phyloP scores from a whole-genome alignment of 1,284 basidiomycete genomes.

The Cystobasidium sp. region DNA sequence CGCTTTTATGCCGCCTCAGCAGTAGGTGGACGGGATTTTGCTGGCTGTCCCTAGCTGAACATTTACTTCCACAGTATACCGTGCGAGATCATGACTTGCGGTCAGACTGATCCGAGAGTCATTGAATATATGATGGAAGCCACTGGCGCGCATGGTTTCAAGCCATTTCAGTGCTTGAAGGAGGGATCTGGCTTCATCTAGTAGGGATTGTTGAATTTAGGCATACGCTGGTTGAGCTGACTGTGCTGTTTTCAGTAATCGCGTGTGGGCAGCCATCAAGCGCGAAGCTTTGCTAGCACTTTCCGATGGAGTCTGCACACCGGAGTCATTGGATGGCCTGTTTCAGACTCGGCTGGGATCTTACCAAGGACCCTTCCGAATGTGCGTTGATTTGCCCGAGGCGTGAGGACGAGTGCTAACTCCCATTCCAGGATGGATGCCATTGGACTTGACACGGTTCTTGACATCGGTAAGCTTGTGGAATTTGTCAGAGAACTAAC shows the following conservation, averaged over 20 bases:
- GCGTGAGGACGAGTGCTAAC: background rate
- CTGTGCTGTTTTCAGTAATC: slow-evolving; percentile 26
- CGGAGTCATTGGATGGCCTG: slow-evolving; percentile 8
- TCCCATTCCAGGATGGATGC: background rate
- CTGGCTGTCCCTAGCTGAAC: background rate
- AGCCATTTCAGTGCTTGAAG: slow-evolving; percentile 23
- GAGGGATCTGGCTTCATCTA: slow-evolving; percentile 39
- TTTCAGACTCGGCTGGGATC: slow-evolving; percentile 15
- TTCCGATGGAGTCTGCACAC: slow-evolving; percentile 23
- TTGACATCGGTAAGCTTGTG: slow-evolving; percentile 3
- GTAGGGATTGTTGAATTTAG: background rate
- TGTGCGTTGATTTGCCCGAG: background rate
- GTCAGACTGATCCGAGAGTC: slow-evolving; percentile 18
- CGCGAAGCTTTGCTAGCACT: slow-evolving; percentile 36
- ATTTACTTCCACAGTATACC: background rate
- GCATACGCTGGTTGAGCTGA: background rate
- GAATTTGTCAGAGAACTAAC: background rate
- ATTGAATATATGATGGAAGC: slow-evolving; percentile 26
- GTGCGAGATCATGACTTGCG: slow-evolving; percentile 41
- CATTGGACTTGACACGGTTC: slow-evolving; percentile 28
- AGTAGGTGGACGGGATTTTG: background rate
- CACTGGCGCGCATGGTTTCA: slow-evolving; percentile 26
- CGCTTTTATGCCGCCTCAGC: slow-evolving; percentile 26
- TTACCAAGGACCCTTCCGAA: slow-evolving; percentile 26
- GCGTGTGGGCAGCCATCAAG: slow-evolving; percentile 37